Conservation (phyloP, 108 stramenopile genomes). For the Chaetoceros muelleri region DNA sequence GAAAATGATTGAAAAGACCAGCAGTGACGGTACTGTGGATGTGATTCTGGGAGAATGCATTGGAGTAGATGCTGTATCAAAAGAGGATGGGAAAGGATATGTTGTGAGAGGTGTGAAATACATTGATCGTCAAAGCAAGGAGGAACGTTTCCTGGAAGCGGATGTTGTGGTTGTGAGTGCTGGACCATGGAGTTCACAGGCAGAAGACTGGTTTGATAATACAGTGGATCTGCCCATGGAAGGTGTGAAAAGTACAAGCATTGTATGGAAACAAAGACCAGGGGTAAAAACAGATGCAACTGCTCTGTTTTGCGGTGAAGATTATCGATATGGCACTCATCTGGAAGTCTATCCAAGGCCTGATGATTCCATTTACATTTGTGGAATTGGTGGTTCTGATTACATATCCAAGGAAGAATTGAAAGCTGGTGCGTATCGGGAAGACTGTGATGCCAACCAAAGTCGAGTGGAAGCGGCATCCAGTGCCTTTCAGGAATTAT, state of each 20-base stretch:
- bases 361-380: conserved; percentile 86
- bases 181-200: conserved; percentile 73
- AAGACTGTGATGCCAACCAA: conserved; percentile 62
- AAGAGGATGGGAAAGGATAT: conserved; percentile 14
- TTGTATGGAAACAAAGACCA: conserved; percentile 56
- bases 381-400: conserved; percentile 91
- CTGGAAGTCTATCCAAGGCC: conserved; percentile 82
- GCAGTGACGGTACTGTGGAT: conserved; percentile 19
- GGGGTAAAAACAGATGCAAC: conserved; percentile 72
- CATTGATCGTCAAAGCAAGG: conserved; percentile 8
- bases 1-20: conserved; percentile 42
- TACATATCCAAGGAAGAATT: conserved; percentile 79
- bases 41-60: conserved; percentile 59
- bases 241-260: conserved; percentile 73
- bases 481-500: conserved; percentile 32
- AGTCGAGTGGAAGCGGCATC: conserved; percentile 26
- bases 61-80: conserved; percentile 41
- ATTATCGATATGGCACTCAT: conserved; percentile 75
- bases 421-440: conserved; percentile 68
- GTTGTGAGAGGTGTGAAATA: conserved; percentile 52
- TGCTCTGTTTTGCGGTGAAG: conserved; percentile 94
- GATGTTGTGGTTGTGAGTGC: conserved; percentile 59
- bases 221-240: conserved; percentile 74
- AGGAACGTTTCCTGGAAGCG: conserved; percentile 26
- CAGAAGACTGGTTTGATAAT: conserved; percentile 69